Evolutionary conservation across 768 basidiomycete genomes (phyloP), one percentile per base, ranked within the genome.

Genomic region (Leccinellum rugosiceps): DNA sequence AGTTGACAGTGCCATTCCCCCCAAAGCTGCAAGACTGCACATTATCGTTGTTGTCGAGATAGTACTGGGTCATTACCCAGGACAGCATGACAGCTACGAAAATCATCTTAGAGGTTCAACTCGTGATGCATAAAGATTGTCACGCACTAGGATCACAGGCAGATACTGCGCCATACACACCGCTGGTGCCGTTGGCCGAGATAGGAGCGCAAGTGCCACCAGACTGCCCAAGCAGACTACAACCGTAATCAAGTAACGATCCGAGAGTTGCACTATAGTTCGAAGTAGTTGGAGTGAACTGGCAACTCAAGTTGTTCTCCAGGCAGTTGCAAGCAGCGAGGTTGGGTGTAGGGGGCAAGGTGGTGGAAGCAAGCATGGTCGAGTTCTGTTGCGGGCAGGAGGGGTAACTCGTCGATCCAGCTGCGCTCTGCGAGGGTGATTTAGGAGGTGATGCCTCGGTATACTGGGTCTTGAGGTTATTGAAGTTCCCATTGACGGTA

Each of bases 281-380:
- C 15, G 75, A 74, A 2, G 83, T 85, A 41, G 76, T 63, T 25
- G 87, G 86, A 7, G 78, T 86, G 67, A 93, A 93, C 60, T 77
- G 78, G 71, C 94, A 97, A 62, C 83, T 81, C 53, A 95, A 78
- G 21, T 78, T 78, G 52, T 72, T 74, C 69, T 84, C 78, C 63
- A 95, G 67, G 70, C 94, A 97, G 54, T 79, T 73, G 73, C 94
- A 97, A n/a, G 86, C 87, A 25, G 78, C 73, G 52, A 86, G 80
- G 69, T 91, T 87, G 3, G 94, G 94, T 6, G 94, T 97, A 1
- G 88, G 85, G 17, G 94, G 94, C 32, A 96, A 76, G 10, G 77
- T 84, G 1, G 78, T 79, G 6, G 86, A 85, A 32, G 87, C 91
- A 45, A 83, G 73, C 71, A 88, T 83, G 2, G 76, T 78, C n/a